Conservation (phyloP, 495 filamentous ascomycete species). For the Trichoderma erinaceum region DNA sequence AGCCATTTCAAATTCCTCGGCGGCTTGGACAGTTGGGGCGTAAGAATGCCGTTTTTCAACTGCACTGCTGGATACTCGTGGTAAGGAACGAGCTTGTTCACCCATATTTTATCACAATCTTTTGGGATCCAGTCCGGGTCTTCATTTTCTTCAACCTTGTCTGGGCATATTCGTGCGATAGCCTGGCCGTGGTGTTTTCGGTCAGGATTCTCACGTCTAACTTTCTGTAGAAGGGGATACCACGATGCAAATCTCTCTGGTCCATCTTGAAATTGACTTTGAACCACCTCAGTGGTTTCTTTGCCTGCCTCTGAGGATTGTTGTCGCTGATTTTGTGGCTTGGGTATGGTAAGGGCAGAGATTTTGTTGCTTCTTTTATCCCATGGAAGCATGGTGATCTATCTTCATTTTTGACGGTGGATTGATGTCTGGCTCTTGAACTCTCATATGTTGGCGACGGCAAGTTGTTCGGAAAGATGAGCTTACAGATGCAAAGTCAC, state of each 20-base stretch:
- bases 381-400: background rate
- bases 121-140: background rate
- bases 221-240: background rate
- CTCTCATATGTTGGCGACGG: too few relatives aligned
- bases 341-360: background rate
- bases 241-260: conserved; percentile 1
- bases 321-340: background rate
- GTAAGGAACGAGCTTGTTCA: background rate
- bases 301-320: background rate
- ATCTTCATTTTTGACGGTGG: background rate
- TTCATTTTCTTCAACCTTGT: background rate
- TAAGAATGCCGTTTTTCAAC: background rate
- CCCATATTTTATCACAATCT: background rate
- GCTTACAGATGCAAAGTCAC: too few relatives aligned
- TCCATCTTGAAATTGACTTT: background rate
- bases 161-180: background rate
- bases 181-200: background rate
- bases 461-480: too few relatives aligned
- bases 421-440: too few relatives aligned
- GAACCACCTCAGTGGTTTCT: background rate
- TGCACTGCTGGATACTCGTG: conserved; percentile 1
- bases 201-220: background rate
- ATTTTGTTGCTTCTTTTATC: background rate
- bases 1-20: background rate
- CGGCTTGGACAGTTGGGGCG: background rate